A percentile compares a stretch with the other conserved stretches of the same genome.
These are phyloP conservation scores for Fusarium fujikuroi DNA, from an alignment of 2,329 filamentous ascomycete genomes.

Conservation along the genomic window DNA sequence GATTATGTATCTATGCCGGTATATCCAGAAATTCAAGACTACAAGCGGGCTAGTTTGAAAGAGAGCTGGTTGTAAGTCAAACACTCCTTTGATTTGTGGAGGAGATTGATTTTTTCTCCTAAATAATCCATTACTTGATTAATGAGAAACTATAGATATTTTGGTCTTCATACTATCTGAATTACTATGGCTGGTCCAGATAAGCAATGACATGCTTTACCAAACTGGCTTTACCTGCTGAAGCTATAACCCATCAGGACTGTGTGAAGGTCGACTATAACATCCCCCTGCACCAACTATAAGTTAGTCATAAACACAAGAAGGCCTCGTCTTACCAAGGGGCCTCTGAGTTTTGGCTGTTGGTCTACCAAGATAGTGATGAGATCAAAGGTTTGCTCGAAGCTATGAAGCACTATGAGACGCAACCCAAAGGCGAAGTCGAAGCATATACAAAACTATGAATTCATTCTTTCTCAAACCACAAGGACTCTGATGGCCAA, in stretches of 20 bases:
- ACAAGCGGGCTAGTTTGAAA: not conserved
- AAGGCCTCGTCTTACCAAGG: not conserved
- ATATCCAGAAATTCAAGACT: not conserved
- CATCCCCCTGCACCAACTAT: not conserved
- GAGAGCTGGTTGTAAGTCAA: not conserved
- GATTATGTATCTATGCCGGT: not conserved
- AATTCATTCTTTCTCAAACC: not conserved
- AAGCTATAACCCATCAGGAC: not conserved
- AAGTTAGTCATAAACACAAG: not conserved
- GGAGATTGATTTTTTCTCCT: not conserved
- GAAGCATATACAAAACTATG: not conserved
- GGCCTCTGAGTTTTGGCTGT: not conserved
- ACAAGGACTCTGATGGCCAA: not conserved
- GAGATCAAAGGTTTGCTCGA: not conserved
- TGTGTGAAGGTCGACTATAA: not conserved
- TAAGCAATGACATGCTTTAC: not conserved
- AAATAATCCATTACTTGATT: not conserved
- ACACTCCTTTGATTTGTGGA: not conserved
- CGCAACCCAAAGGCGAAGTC: not conserved
- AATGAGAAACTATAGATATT: not conserved
- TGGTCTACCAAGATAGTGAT: not conserved
- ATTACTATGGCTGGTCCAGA: not conserved
- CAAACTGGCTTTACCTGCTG: not conserved
- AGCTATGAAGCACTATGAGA: not conserved
- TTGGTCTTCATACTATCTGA: not conserved